phyloP scores from a whole-genome alignment of 1,284 basidiomycete species.

The Kwoniella shivajii region DNA sequence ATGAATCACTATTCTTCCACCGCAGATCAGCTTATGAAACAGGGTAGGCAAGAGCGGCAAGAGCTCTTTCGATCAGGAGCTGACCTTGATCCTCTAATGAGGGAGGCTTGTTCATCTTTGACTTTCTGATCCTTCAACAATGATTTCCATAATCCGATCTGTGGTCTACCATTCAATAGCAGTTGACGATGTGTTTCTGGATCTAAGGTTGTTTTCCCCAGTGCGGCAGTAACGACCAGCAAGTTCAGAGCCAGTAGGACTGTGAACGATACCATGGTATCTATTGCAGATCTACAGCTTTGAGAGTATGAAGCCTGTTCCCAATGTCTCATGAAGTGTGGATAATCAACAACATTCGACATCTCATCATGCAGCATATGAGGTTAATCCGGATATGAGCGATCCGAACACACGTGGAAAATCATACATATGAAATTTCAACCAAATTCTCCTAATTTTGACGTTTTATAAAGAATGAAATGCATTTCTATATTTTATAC shows the following conservation, averaged over 20 bases:
- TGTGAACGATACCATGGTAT: constrained; percentile 1
- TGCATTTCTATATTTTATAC: neutral
- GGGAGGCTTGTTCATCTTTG: neutral
- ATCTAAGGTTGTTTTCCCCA: constrained; percentile 19
- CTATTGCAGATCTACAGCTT: too few relatives aligned
- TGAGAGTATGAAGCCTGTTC: too few relatives aligned
- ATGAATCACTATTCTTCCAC: too few relatives aligned
- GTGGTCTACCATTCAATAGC: constrained; percentile 37
- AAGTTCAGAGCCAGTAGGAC: neutral
- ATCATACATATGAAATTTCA: neutral
- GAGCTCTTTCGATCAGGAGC: too few relatives aligned
- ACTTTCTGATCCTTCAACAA: constrained; percentile 18
- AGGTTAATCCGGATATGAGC: neutral
- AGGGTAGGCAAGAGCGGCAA: too few relatives aligned
- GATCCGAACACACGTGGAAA: neutral
- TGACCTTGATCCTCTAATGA: too few relatives aligned
- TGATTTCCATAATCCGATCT: constrained; percentile 42
- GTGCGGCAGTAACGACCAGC: neutral
- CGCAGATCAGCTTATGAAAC: too few relatives aligned
- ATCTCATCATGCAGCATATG: too few relatives aligned
- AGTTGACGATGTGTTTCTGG: constrained; percentile 29
- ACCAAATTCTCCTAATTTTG: too few relatives aligned
- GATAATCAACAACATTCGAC: too few relatives aligned
- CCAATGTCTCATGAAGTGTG: too few relatives aligned
- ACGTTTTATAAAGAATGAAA: neutral